Base-by-base conservation (phyloP, 2,329 filamentous ascomycete species). In the Xylogone sp. region DNA sequence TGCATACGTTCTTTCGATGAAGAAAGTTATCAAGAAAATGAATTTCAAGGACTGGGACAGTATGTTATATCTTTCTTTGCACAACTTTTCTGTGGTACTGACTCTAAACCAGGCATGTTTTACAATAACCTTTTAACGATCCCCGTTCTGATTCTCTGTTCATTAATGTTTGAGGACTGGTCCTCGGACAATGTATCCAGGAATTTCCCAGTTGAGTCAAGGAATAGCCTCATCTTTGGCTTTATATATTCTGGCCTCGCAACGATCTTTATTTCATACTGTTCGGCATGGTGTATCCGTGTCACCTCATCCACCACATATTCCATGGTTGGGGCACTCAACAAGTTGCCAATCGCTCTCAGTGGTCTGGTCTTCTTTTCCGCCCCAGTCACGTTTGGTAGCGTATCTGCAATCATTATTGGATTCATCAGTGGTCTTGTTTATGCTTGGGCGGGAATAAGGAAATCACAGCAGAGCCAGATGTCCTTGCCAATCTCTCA, bases 1-100 rank as follows among this genome's bases (percentile, higher is more conserved):
- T 1, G 83, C 89, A 20, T 97, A 96, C 64, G 78, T 97, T 45
- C 75, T 99, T 57, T 83, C 88, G 61, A 97, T 97, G 93, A 87
- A 94, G 69, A 97, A 97, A 80, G 87, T 95, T 59, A 97, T 99
- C 71, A 97, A 97, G 86, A 84, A 95, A 74, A 97, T 96, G 77
- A 97, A 96, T 79, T 97, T 99, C 76, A 97, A 96, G 81, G 94
- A 97, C 70, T 97, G 95, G 78, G 94, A 99, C 71, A 96, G 93
- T 97, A 81, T 74, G 93, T 84, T 43, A 43, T 12, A 43, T 18
- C 31, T 20, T 21, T 29, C 27, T 10, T 50, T 43, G 8, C 34
- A 18, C 9, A n/a, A n/a, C 44, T 45, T 29, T 16, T 19, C 13
- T 34, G 21, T 27, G 22, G 19, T 57, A 45, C 69, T 76, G 62